Conservation (phyloP, 208 protist species). For the Wallacemonas sp. region DNA sequence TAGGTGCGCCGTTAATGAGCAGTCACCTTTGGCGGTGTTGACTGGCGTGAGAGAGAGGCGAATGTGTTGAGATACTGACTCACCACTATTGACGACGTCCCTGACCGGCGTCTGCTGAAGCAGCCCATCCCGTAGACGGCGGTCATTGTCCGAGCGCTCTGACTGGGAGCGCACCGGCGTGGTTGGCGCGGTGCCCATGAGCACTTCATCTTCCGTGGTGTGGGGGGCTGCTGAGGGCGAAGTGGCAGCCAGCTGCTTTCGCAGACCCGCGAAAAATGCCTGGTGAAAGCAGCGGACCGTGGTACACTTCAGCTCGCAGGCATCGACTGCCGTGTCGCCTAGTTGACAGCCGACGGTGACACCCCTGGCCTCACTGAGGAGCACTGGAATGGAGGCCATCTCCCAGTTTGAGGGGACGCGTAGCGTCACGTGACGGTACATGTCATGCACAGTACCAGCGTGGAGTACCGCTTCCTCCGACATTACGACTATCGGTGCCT, state of each 20-base stretch:
- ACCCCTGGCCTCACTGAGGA: too few species aligned
- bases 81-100: background rate
- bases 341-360: background rate
- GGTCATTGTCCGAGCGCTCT: background rate
- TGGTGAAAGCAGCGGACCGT: slow-evolving; percentile 1
- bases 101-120: background rate
- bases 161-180: background rate
- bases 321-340: too few species aligned
- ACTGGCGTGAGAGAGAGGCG: slow-evolving; percentile 6
- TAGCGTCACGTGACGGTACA: too few species aligned
- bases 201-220: background rate
- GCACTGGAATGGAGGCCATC: too few species aligned
- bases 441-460: too few species aligned
- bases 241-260: too few species aligned
- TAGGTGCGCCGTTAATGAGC: too few species aligned
- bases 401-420: too few species aligned
- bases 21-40: background rate
- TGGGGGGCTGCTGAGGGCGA: background rate
- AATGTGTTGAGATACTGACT: slow-evolving; percentile 15
- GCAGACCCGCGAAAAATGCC: background rate
- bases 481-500: too few species aligned
- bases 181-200: background rate
- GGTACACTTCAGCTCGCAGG: too few species aligned
- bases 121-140: background rate
- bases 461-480: too few species aligned